A percentile compares a stretch with the other conserved stretches of the same genome.
Conservation (phyloP, 495 filamentous ascomycete species). For the Penicillium antarcticum region DNA sequence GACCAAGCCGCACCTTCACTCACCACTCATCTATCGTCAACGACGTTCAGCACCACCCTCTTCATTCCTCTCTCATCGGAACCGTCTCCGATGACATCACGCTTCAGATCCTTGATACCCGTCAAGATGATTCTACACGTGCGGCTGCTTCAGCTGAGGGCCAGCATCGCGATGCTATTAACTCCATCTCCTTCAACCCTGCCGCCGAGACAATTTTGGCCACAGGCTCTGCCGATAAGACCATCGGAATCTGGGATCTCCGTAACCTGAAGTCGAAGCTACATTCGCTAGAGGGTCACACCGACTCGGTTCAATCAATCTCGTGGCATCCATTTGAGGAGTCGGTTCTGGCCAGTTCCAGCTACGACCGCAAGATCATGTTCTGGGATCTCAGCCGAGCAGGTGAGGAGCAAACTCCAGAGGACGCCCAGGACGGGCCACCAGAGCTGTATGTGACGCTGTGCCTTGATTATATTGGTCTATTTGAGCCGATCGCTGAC, state of each 20-base stretch:
- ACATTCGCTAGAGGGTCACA: constrained; percentile 81
- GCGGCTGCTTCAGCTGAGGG: constrained; percentile 63
- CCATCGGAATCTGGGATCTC: constrained; percentile 92
- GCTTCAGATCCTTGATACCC: constrained; percentile 84
- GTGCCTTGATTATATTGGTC: neutral
- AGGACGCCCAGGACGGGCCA: constrained; percentile 94
- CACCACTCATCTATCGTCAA: constrained; percentile 91
- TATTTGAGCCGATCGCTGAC: constrained; percentile 19
- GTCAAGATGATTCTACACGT: constrained; percentile 57
- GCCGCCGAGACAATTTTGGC: constrained; percentile 81
- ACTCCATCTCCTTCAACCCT: constrained; percentile 90
- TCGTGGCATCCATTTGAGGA: constrained; percentile 91
- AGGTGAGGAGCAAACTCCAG: constrained; percentile 90
- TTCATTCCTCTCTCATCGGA: constrained; percentile 77
- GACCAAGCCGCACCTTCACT: constrained; percentile 70
- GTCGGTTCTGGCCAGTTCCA: constrained; percentile 81
- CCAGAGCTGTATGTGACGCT: constrained; percentile 76
- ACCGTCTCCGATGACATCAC: constrained; percentile 95
- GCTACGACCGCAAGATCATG: constrained; percentile 88
- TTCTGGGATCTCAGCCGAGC: constrained; percentile 93
- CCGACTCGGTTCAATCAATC: constrained; percentile 82
- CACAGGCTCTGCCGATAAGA: constrained; percentile 91
- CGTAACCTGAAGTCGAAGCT: constrained; percentile 82
- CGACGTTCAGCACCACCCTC: constrained; percentile 90
- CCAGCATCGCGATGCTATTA: constrained; percentile 86